Evolutionary conservation across 1,139 yeast genomes (phyloP), one percentile per base, ranked within the genome.

Genomic region (Nakaseomyces nivariensis): DNA sequence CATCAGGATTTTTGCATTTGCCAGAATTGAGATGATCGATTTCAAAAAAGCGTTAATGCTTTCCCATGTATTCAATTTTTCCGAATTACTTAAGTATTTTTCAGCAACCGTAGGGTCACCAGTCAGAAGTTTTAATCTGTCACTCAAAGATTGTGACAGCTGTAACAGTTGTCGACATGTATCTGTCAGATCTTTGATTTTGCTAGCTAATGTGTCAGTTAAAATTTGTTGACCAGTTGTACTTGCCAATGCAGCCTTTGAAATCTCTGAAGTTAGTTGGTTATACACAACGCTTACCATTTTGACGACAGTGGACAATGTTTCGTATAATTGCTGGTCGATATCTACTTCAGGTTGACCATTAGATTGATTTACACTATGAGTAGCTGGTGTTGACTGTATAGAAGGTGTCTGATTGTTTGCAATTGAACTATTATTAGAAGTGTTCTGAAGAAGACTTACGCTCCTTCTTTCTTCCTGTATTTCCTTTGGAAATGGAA

Each of bases 111-210:
- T 68, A 44, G 81, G 77, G 1, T 77, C 72, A 6, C 58, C 46
- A 8, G 60, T 50, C 24, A 65, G 47, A n/a, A 60, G 48, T 8
- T 73, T 72, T 50, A 90, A 69, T 52, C 82, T 78, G 5, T 73
- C 71, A 56, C 78, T 79, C 47, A 89, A 74, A 50, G 82, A 69
- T 53, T 83, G 81, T 8, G 96, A 85, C 31, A 85, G 77, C 25
- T 87, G 96, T 74, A 86, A 82, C 0, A 96, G 85, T 22, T 80
- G 72, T 47, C 85, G 77, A 62, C 96, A 88, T n/a, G 85, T 84
- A 45, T 73, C 75, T 1, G 95, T 82, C 49, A 90, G 72, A 46
- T 88, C 97, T 57, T 83, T 82, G 29, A 89, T 83, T 59, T 83
- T 85, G 4, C 75, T 63, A 0, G 85, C 80, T 17, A 83, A 76